Conservation (phyloP, 2,329 filamentous ascomycete genomes). For the Trichoderma sp. region DNA sequence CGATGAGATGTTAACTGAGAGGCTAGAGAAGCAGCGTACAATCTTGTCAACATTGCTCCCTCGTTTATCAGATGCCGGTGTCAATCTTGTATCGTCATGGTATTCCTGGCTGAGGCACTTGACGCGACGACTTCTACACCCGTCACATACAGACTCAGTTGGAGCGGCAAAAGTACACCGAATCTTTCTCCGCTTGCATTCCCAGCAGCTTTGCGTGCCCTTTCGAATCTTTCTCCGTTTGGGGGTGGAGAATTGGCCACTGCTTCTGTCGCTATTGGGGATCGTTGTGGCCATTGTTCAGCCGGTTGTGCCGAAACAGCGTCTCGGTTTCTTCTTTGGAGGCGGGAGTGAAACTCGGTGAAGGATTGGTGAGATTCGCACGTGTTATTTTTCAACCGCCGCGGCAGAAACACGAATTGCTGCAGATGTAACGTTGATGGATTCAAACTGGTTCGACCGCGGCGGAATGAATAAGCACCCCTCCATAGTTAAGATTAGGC, state of each 20-base stretch:
- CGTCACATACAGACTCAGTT: constrained; percentile 44
- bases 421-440: not conserved
- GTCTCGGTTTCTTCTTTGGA: not conserved
- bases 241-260: not conserved
- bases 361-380: not conserved
- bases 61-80: not conserved
- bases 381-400: not conserved
- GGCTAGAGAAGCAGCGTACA: not conserved
- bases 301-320: not conserved
- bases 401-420: not conserved
- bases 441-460: not conserved
- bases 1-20: not conserved
- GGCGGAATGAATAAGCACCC: not conserved
- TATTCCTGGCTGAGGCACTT: constrained; percentile 53
- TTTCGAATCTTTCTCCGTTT: constrained; percentile 45
- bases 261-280: not conserved
- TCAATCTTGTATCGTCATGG: constrained; percentile 35
- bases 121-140: constrained; percentile 47
- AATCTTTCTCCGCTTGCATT: constrained; percentile 58
- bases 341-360: not conserved
- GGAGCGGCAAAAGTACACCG: constrained; percentile 48
- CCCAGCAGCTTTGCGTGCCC: constrained; percentile 61
- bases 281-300: not conserved
- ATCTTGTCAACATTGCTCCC: not conserved
- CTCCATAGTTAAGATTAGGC: not conserved